phyloP scores from a whole-genome alignment of 805 yeast species.

The Teunomyces aglyptinius region DNA sequence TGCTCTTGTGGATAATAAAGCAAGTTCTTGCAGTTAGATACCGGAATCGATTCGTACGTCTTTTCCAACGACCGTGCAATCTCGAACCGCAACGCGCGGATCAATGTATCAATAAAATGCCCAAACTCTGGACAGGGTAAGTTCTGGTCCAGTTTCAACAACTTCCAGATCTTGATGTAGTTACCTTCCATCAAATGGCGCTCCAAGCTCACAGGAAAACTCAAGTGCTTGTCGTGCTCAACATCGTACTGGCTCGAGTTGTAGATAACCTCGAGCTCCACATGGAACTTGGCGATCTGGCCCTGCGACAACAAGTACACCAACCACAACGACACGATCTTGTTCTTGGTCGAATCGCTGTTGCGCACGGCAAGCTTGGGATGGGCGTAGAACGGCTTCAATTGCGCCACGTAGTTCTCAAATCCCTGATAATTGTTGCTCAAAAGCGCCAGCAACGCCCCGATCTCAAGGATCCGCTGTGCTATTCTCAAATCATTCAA shows the following conservation, averaged over 20 bases:
- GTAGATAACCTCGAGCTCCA: constrained; percentile 75
- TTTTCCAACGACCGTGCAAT: constrained; percentile 81
- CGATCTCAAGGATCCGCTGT: constrained; percentile 81
- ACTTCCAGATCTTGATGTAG: constrained; percentile 85
- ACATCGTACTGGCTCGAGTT: constrained; percentile 54
- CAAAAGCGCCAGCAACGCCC: constrained; percentile 77
- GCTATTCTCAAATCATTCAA: constrained; percentile 72
- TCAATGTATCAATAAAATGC: constrained; percentile 71
- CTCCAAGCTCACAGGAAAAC: constrained; percentile 86
- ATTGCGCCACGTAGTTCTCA: constrained; percentile 67
- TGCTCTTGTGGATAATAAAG: constrained; percentile 60
- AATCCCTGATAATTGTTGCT: constrained; percentile 60
- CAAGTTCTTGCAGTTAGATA: constrained; percentile 77
- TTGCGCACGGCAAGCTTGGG: constrained; percentile 26
- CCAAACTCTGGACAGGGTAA: constrained; percentile 74
- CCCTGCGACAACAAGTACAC: constrained; percentile 78
- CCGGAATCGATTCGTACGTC: constrained; percentile 73
- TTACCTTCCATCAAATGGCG: constrained; percentile 96
- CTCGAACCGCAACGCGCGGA: constrained; percentile 78
- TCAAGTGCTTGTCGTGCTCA: constrained; percentile 61
- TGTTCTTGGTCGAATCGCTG: constrained; percentile 42
- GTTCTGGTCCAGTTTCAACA: constrained; percentile 54
- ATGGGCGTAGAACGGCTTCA: constrained; percentile 71
- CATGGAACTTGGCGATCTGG: constrained; percentile 83
- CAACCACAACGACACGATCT: constrained; percentile 73